Evolutionary conservation across 306 rosid species (phyloP).

Genomic region (Quercus agrifolia): DNA sequence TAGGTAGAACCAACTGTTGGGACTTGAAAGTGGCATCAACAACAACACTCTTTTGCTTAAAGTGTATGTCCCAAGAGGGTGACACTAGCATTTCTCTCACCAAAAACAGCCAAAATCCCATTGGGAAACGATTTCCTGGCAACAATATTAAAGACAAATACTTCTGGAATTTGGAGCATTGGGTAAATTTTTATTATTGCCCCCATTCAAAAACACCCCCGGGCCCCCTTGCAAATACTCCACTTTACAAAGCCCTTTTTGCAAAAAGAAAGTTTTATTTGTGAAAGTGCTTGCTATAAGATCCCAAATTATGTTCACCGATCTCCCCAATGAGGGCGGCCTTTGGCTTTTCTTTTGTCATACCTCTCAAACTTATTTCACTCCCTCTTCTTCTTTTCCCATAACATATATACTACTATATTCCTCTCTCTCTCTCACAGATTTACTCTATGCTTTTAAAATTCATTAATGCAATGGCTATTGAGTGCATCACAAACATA

Average conservation of each 20-base stretch:
- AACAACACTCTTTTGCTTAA: background rate
- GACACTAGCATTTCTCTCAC: slow-evolving; percentile 17
- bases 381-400: slow-evolving; percentile 15
- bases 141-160: slow-evolving; percentile 14
- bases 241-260: slow-evolving; percentile 6
- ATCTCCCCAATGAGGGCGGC: slow-evolving; percentile 50
- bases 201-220: background rate
- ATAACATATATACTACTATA: background rate
- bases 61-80: background rate
- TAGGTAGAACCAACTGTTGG: background rate
- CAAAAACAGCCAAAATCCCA: slow-evolving; percentile 15
- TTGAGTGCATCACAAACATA: slow-evolving; percentile 45
- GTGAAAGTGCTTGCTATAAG: slow-evolving; percentile 46
- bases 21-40: background rate
- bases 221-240: slow-evolving; percentile 1
- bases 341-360: slow-evolving; percentile 72
- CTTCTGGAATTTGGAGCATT: slow-evolving; percentile 8
- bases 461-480: slow-evolving; percentile 55
- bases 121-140: slow-evolving; percentile 4
- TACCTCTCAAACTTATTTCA: slow-evolving; percentile 38
- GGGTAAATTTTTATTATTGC: background rate
- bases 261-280: slow-evolving; percentile 18
- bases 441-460: background rate
- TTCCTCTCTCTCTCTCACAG: background rate
- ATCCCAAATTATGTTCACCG: slow-evolving; percentile 50